These are phyloP conservation scores for Ajuga chamaepitys DNA, from an alignment of 257 asterid species.

Conservation along the genomic window DNA sequence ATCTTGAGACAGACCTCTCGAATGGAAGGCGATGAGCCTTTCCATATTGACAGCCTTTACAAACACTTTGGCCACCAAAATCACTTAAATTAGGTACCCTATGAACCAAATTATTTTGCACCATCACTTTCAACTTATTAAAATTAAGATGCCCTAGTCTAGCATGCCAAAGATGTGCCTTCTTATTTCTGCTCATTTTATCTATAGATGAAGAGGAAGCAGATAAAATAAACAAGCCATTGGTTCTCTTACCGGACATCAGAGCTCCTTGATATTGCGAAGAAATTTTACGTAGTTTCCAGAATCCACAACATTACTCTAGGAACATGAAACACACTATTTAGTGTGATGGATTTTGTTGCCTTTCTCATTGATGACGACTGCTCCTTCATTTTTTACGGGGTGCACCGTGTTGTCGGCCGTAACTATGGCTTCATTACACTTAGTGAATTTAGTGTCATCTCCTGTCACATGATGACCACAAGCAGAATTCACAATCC, in stretches of 20 bases:
- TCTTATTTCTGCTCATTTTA: not conserved
- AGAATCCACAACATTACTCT: too few relatives aligned
- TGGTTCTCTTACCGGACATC: conserved; percentile 10
- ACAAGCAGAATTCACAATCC: conserved; percentile 2
- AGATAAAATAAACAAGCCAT: conserved; percentile 4
- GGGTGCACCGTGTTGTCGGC: not conserved
- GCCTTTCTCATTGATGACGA: not conserved
- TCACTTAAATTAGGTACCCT: not conserved
- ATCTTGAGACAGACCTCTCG: not conserved
- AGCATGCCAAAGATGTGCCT: conserved; percentile 1
- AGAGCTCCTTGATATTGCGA: conserved; percentile 1
- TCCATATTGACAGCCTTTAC: conserved; percentile 1
- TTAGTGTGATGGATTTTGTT: not conserved
- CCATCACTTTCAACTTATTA: not conserved
- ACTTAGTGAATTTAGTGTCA: not conserved
- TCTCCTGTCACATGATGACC: conserved; percentile 10
- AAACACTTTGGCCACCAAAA: not conserved
- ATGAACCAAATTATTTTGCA: not conserved
- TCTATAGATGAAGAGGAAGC: not conserved
- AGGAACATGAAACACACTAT: conserved; percentile 9
- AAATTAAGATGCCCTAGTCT: conserved; percentile 3
- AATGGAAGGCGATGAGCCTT: not conserved
- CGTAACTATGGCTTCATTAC: conserved; percentile 2
- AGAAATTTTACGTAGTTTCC: not conserved
- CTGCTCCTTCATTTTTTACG: not conserved